Base-by-base conservation (phyloP, 106 monocot species). In the Narthecium ossifragum region DNA sequence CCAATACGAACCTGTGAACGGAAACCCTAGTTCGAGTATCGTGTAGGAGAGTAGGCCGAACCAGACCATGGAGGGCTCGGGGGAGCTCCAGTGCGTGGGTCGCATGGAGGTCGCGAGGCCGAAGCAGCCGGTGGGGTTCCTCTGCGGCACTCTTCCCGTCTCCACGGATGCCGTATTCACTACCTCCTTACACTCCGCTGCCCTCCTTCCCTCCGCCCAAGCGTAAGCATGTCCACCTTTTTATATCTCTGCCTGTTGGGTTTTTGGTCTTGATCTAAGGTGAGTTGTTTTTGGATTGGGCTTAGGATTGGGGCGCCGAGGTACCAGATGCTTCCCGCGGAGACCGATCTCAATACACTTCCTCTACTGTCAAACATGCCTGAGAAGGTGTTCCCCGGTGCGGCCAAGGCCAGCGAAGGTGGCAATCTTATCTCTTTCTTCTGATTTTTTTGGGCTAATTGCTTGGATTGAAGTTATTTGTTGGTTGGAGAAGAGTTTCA, bases 251-350 rank as follows among this genome's bases (percentile, higher is more conserved):
- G 23, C 13, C 24, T 31, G 8, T 17, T 65, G 36, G 50, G 36
- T 31, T 46, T 26, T 5, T 11, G 38, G 31, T 34, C 23, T 50
- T 26, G 14, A 55, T 41, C 22, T 53, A 1, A 5, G 13, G 1
- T 17, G 46, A 41, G 18, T 74, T 49, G 10, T 6, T 61, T 27
- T 2, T 15, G 1, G 13, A 31, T 52, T 33, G 31, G 13, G 60
- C 62, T 37, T 70, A 98, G 98, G 59, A 73, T 73, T 9, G 74
- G 71, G 13, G 98, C 84, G 40, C 98, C 98, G 18, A 73, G 86
- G 52, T 98, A 98, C 53, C 98, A 88, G 77, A 91, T 98, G 98
- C 81, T 98, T 21, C 98, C 98, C 12, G 76, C 75, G n/a, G 86
- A 98, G 74, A 98, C 98, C 30, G 91, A 98, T 73, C 81, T 98